Conservation (phyloP, 75 land plant species). For the Ceratopteris richardii region DNA sequence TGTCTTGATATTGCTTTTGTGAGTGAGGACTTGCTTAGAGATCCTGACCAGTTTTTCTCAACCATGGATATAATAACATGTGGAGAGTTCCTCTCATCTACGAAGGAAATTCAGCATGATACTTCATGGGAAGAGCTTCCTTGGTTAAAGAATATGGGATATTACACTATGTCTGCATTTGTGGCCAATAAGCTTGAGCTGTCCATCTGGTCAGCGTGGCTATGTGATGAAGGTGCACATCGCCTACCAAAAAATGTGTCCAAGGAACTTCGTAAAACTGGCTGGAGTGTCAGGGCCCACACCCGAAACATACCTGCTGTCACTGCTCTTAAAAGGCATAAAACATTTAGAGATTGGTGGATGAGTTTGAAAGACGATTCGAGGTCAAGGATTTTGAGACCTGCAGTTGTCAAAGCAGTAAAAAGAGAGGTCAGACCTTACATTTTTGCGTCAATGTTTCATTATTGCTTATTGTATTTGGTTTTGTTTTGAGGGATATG, state of each 20-base stretch:
- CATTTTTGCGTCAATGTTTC: too few relatives aligned
- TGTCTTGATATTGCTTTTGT: conserved; percentile 50
- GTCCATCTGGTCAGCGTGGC: conserved; percentile 72
- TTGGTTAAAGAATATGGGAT: conserved; percentile 87
- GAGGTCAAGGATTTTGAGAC: conserved; percentile 28
- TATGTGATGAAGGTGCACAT: conserved; percentile 39
- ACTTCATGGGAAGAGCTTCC: conserved; percentile 72
- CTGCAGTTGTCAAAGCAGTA: conserved; percentile 45
- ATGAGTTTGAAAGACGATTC: conserved; percentile 26
- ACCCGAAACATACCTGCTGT: conserved; percentile 18
- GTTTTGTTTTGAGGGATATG: too few relatives aligned
- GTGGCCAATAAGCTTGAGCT: conserved; percentile 74
- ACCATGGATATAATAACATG: conserved; percentile 75
- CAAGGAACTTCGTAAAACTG: neutral
- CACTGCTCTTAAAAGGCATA: conserved; percentile 66
- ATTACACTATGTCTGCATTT: conserved; percentile 74
- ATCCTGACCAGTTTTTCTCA: conserved; percentile 54
- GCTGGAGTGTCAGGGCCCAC: neutral
- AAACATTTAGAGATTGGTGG: conserved; percentile 85
- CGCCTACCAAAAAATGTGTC: conserved; percentile 18
- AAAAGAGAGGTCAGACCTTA: conserved; percentile 50
- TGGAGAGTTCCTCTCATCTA: conserved; percentile 50
- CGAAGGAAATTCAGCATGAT: conserved; percentile 6
- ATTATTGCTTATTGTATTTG: too few relatives aligned
- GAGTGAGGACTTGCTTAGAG: conserved; percentile 36